Base-by-base conservation (phyloP, 208 protist genomes). In the Acanthamoeba sp. region DNA sequence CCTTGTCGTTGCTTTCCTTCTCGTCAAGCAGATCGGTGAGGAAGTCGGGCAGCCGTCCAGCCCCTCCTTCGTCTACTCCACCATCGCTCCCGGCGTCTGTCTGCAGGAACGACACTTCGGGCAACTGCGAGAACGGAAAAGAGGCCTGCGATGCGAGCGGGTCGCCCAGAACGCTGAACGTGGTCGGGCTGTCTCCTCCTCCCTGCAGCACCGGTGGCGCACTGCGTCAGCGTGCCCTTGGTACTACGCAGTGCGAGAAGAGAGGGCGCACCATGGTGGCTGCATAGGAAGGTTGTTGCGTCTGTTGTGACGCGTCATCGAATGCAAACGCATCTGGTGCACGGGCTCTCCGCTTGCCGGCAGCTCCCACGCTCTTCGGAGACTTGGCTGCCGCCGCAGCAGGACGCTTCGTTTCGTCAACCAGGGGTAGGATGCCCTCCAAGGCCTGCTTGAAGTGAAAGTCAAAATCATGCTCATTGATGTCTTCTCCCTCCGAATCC, bases 121-220 rank as follows among this genome's bases (percentile, higher is more conserved):
- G 78, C 24, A 87, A 45, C 48, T 87, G 78, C 27, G 78, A 87
- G 34, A 87, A 87, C 10, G 78, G 78, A n/a, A 87, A 59, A 3
- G 78, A 57, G 27, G 78, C n/a, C 48, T 87, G 78, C 20, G 78
- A 87, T n/a, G 78, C 78, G 12, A 87, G 45, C 27, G 78, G 78
- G 42, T 87, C 78, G 12, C 48, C 78, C 45, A 87, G 45, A 27
- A 59, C 48, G 45, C 16, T 84, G 42, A 87, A 20, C 16, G 24
- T 32, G 22, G 73, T 55, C 22, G 40, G 73, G 66, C 66, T 76
- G 78, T 78, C 69, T 9, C 22, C 69, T 38, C 69, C 69, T 0
- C 59, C 78, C 78, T 87, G 42, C 45, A 80, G 6, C 42, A n/a
- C n/a, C n/a, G n/a, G n/a, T 59, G 9, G 20, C 45, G n/a, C 5